Percentiles rank a stretch among this genome's conserved stretches.
These are phyloP conservation scores for Fonsecaea pugnacius DNA, from an alignment of 2,329 filamentous ascomycete species.

Conservation along the genomic window DNA sequence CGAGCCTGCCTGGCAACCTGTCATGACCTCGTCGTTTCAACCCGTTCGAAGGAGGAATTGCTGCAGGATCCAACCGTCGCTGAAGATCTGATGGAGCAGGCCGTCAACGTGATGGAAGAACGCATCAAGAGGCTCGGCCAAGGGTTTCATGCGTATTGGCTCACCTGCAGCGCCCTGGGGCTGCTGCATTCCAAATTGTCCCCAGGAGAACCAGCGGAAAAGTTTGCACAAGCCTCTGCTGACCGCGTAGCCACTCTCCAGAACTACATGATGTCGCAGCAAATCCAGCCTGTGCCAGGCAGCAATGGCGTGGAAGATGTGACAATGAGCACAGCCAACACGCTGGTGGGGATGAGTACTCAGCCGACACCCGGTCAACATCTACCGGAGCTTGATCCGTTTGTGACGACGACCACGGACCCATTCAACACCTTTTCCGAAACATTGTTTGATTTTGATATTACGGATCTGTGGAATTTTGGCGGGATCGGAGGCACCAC, in stretches of 20 bases:
- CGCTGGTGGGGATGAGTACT: constrained; percentile 23
- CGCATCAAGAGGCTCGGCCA: constrained; percentile 42
- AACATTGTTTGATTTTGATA: constrained; percentile 33
- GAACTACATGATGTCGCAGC: constrained; percentile 25
- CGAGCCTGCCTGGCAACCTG: constrained; percentile 28
- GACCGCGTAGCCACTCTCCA: constrained; percentile 30
- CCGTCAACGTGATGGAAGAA: constrained; percentile 43
- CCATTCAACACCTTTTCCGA: constrained; percentile 30
- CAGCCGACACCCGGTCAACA: constrained; percentile 13
- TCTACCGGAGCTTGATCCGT: constrained; percentile 28
- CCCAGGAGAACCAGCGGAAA: constrained; percentile 31
- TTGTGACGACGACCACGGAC: constrained; percentile 21
- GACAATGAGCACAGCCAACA: constrained; percentile 24
- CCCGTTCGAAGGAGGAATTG: constrained; percentile 15
- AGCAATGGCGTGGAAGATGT: constrained; percentile 23
- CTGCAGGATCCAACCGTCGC: constrained; percentile 21
- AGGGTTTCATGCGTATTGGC: constrained; percentile 45
- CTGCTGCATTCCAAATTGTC: constrained; percentile 40
- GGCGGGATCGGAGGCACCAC: constrained; percentile 15
- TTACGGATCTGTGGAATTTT: constrained; percentile 31
- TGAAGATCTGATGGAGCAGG: constrained; percentile 36
- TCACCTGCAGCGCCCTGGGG: constrained; percentile 42
- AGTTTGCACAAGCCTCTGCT: constrained; percentile 38
- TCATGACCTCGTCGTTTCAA: constrained; percentile 22
- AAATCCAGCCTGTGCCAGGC: constrained; percentile 8